Base-by-base conservation (phyloP, 805 yeast species). In the Candida xiaguanensis region DNA sequence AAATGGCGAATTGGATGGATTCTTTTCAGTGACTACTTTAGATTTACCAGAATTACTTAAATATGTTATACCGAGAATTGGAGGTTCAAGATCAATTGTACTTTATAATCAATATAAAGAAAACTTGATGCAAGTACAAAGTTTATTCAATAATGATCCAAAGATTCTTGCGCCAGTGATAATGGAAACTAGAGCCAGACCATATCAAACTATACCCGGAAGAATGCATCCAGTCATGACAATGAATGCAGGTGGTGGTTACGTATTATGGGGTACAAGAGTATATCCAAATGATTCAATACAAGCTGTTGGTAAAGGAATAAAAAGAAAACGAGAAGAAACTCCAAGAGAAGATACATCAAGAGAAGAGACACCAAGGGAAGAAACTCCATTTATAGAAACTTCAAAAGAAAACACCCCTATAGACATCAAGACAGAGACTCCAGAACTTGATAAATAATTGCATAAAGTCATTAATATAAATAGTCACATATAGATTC, bases 171-270 rank as follows among this genome's bases (percentile, higher is more conserved):
- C 93, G 0, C 95, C 97, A 4, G 77, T 87, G 12, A 78, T 91
- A 16, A 72, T 76, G 45, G 96, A 90, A 59, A 78, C 95, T 1
- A 72, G 86, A 45, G 93, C 85, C 9, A 76, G 97, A 47, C 82
- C 81, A 36, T 90, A 84, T 58, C 99, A 93, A 66, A 88, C 97
- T 3, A 78, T 91, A 20, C 87, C 95, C 14, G 99, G 98, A 6
- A 80, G 95, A 56, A 69, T 91, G 53, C 99, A 93, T 59, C 99
- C 99, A 0, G 56, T 82, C 44, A 93, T 93, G 99, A 86, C 97
- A 0, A 80, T 83, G 73, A 75, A 87, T 52, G 89, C 95, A 5
- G 90, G 84, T 42, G 98, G 97, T 24, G 99, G 99, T 0, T 91
- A 79, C 58, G 58, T 93, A 2, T 65, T 89, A 48, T 75, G 80